phyloP scores from a whole-genome alignment of 768 basidiomycete species.

The Saitozyma podzolica region DNA sequence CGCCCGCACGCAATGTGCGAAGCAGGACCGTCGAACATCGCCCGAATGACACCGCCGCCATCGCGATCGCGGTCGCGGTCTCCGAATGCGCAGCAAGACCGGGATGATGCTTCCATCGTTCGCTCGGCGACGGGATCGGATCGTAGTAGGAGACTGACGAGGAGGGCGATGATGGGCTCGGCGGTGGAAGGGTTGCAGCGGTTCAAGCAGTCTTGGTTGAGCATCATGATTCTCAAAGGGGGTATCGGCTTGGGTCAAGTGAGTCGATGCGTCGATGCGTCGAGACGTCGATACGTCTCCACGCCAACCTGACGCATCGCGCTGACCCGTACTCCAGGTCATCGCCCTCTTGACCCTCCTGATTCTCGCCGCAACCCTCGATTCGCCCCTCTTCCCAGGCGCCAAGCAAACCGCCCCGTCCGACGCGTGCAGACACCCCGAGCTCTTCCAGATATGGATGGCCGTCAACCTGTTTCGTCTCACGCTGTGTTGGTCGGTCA shows the following conservation, averaged over 20 bases:
- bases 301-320: neutral
- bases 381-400: slow-evolving; percentile 23
- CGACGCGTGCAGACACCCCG: slow-evolving; percentile 27
- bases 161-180: slow-evolving; percentile 16
- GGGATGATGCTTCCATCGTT: no score
- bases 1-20: no score
- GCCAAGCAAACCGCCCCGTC: slow-evolving; percentile 24
- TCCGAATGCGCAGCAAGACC: no score
- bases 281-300: neutral
- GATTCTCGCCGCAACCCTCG: slow-evolving; percentile 25
- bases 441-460: slow-evolving; percentile 41
- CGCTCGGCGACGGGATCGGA: no score
- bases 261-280: slow-evolving; percentile 3
- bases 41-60: no score
- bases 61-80: no score
- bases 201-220: slow-evolving; percentile 39
- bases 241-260: slow-evolving; percentile 42
- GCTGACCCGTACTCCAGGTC: slow-evolving; percentile 19
- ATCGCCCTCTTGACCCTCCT: slow-evolving; percentile 26
- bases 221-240: slow-evolving; percentile 37
- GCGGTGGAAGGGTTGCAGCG: slow-evolving; percentile 29
- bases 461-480: slow-evolving; percentile 29
- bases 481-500: slow-evolving; percentile 36
- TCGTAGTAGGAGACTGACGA: no score
- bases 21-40: no score